Percentiles rank a stretch among this genome's conserved stretches.
phyloP scores from a whole-genome alignment of 2,329 filamentous ascomycete species.

The Botryosphaeria dothidea region DNA sequence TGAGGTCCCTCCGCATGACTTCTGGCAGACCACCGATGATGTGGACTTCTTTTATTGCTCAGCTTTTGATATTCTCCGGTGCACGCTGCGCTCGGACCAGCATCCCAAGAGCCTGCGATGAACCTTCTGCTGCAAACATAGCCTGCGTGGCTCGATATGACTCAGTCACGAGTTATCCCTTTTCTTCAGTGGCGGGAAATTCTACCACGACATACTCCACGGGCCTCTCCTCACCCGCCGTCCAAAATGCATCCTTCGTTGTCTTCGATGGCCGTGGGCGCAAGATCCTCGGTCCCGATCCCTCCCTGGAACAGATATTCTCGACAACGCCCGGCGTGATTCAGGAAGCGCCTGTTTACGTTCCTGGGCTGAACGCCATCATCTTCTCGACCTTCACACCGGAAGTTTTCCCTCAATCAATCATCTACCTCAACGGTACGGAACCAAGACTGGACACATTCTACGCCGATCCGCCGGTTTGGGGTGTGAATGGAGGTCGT shows the following conservation, averaged over 20 bases:
- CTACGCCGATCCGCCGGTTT: neutral
- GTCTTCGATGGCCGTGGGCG: conserved; percentile 28
- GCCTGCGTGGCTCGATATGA: neutral
- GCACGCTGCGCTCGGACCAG: neutral
- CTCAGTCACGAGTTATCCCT: neutral
- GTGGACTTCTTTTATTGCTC: neutral
- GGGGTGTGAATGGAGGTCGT: neutral
- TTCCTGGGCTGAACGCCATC: conserved; percentile 18
- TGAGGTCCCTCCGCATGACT: neutral
- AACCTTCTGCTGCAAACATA: neutral
- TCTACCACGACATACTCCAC: neutral
- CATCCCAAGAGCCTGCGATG: neutral
- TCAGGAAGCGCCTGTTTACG: conserved; percentile 23
- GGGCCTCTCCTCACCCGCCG: neutral
- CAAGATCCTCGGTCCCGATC: conserved; percentile 25
- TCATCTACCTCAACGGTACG: conserved; percentile 1
- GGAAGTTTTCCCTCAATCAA: neutral
- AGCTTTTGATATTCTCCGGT: neutral
- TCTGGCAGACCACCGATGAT: neutral
- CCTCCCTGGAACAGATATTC: conserved; percentile 25
- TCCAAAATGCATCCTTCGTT: conserved; percentile 24
- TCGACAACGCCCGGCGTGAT: neutral
- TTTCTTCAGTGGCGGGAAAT: neutral
- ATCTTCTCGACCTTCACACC: conserved; percentile 9
- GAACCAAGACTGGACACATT: neutral